A percentile compares a stretch with the other conserved stretches of the same genome.
phyloP scores from a whole-genome alignment of 2,329 filamentous ascomycete genomes.

The Aspergillus hiratsukae region DNA sequence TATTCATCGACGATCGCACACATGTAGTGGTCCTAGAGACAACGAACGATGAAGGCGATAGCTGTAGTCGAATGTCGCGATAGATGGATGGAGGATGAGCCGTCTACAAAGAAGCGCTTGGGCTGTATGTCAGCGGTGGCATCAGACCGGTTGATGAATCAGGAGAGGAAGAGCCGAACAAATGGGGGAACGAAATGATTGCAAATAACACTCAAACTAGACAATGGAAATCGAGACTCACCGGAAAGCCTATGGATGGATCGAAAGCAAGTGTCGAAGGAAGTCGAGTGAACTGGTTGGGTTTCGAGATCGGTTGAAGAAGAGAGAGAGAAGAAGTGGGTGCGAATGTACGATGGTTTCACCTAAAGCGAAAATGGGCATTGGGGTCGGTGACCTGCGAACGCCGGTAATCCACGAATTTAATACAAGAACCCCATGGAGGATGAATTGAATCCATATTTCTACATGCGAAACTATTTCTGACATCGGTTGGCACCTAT shows the following conservation, averaged over 20 bases:
- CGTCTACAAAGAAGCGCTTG: conserved; percentile 32
- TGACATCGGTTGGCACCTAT: not conserved
- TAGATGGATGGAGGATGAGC: conserved; percentile 23
- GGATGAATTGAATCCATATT: not conserved
- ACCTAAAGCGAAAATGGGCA: conserved; percentile 34
- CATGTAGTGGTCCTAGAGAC: conserved; percentile 16
- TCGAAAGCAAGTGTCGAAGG: conserved; percentile 2
- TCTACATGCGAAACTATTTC: not conserved
- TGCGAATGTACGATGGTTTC: conserved; percentile 33
- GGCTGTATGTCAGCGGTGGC: conserved; percentile 36
- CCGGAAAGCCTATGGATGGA: conserved; percentile 5
- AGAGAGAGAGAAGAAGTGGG: conserved; percentile 12
- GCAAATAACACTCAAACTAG: not conserved
- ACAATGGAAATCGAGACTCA: conserved; percentile 1
- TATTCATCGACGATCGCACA: conserved; percentile 29
- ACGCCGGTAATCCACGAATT: conserved; percentile 2
- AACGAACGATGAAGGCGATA: conserved; percentile 19
- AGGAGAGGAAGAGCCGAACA: conserved; percentile 10
- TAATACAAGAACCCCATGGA: not conserved
- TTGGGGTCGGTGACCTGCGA: conserved; percentile 14
- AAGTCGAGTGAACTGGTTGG: conserved; percentile 8
- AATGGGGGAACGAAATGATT: not conserved
- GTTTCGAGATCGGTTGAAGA: conserved; percentile 11
- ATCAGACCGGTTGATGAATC: conserved; percentile 18
- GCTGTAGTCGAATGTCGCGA: conserved; percentile 16